These are phyloP conservation scores for Suillus subaureus DNA, from an alignment of 768 basidiomycete species.

Conservation along the genomic window DNA sequence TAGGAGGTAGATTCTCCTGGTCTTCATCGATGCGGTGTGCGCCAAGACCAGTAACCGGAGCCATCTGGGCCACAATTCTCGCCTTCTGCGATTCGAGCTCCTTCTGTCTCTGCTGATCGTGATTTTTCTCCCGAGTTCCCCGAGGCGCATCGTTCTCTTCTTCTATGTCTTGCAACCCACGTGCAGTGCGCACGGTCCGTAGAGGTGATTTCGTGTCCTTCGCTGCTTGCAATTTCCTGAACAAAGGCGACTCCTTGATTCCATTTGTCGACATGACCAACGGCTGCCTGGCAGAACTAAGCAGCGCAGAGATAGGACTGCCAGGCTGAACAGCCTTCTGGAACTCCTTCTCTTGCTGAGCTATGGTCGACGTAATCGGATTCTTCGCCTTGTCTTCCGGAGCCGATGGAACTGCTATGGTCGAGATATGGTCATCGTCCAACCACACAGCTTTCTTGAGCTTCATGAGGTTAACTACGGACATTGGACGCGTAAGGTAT, in stretches of 20 bases:
- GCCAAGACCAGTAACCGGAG: constrained; percentile 42
- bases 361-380: constrained; percentile 61
- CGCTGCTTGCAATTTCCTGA: constrained; percentile 60
- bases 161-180: constrained; percentile 48
- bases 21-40: constrained; percentile 37
- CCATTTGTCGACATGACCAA: constrained; percentile 64
- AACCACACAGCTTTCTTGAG: constrained; percentile 64
- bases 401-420: constrained; percentile 45
- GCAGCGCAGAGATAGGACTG: constrained; percentile 88
- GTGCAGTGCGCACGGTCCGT: constrained; percentile 42
- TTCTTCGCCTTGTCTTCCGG: constrained; percentile 31
- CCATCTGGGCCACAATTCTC: constrained; percentile 93
- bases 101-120: constrained; percentile 54
- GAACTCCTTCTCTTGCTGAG: constrained; percentile 95
- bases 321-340: constrained; percentile 94
- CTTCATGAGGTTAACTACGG: constrained; percentile 68
- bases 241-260: constrained; percentile 37
- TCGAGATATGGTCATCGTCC: constrained; percentile 59
- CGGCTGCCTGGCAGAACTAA: constrained; percentile 88
- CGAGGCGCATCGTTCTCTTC: constrained; percentile 43
- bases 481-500: constrained; percentile 59
- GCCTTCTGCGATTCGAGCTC: constrained; percentile 92
- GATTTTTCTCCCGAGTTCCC: constrained; percentile 40
- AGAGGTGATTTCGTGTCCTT: constrained; percentile 54
- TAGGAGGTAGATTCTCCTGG: constrained; percentile 36